phyloP scores from a whole-genome alignment of 208 protist genomes.

The Angomonas ambiguus region DNA sequence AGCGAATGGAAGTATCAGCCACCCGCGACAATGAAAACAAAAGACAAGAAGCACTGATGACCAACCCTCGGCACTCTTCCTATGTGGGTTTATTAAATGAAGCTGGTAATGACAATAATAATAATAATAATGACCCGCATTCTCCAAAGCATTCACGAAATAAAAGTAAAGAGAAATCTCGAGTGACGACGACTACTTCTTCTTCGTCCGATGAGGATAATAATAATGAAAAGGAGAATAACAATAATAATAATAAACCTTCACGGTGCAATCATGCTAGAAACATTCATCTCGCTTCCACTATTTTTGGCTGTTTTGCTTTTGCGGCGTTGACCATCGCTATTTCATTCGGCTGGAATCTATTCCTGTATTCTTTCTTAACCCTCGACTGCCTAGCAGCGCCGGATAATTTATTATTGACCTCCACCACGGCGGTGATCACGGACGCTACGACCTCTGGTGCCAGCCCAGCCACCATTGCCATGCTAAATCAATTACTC shows the following conservation, averaged over 20 bases:
- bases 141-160: no score
- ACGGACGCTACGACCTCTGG: no score
- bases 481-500: not conserved
- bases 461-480: no score
- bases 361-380: not conserved
- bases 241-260: not conserved
- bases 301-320: not conserved
- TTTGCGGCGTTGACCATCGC: not conserved
- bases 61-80: not conserved
- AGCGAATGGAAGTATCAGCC: no score
- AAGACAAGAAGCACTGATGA: not conserved
- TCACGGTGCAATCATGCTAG: not conserved
- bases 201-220: no score
- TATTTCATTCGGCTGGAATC: slow-evolving; percentile 8
- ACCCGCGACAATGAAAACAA: not conserved
- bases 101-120: not conserved
- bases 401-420: not conserved
- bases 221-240: not conserved
- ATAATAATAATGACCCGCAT: not conserved
- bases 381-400: not conserved
- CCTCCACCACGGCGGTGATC: no score
- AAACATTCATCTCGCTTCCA: not conserved
- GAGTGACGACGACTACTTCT: no score
- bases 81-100: not conserved
- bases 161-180: no score